Evolutionary conservation across 495 filamentous ascomycete genomes (phyloP), one percentile per base, ranked within the genome.

Genomic region (Bombardia bombarda): DNA sequence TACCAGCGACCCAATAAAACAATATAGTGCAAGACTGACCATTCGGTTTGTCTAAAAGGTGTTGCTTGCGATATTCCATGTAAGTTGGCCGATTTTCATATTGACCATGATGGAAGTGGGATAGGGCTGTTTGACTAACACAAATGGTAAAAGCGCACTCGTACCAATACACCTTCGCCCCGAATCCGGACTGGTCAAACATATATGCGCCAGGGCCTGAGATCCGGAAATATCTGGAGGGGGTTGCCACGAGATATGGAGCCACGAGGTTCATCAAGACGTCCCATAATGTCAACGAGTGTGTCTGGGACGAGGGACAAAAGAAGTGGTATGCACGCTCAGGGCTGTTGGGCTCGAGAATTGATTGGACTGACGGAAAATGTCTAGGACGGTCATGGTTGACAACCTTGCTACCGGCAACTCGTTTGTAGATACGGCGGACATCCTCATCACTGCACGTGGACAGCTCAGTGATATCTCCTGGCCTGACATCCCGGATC

Each of bases 141-240:
- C 25, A n/a, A n/a, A n/a, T n/a, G n/a, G n/a, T n/a, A 7, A 6
- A 32, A 58, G 57, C 67, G n/a, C 66, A 71, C 31, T 71, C 68
- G 5, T 86, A 84, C 57, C 81, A 77, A 45, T 84, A 77, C 52
- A 75, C 76, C 4, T 85, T 84, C 47, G 80, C 79, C 22, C 79
- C 80, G 10, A 80, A 80, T 21, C 65, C 77, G 8, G 58, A 72
- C 51, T 85, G 82, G 80, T 73, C 77, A 4, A 61, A 74, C 22
- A 72, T 82, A 30, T 83, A 82, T 50, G 74, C 81, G 0, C 78
- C 79, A 0, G 79, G 82, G 41, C 67, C 69, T 36, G 82, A 84
- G 52, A 77, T 84, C 20, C 67, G 73, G 38, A 65, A 74, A 41
- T 84, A 85, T 47, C 68, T 85, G 4, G 62, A 69, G 24, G 49